Evolutionary conservation across 805 yeast species (phyloP).

Genomic region (Kluyveromyces wickerhamii): DNA sequence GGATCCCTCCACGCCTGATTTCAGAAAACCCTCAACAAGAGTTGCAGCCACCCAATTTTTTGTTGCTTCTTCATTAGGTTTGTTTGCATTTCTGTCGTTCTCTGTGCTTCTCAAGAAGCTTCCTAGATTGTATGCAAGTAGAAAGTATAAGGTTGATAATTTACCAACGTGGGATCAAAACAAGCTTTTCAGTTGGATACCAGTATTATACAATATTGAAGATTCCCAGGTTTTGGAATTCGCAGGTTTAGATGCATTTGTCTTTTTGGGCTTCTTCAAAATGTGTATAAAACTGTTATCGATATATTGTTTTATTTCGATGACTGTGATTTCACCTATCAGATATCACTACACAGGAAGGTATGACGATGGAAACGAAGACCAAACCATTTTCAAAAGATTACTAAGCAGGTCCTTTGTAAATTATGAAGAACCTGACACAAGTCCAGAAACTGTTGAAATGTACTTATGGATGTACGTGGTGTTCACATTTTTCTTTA

Average conservation of each 20-base stretch:
- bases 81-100: constrained; percentile 58
- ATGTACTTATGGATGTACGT: constrained; percentile 77
- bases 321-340: constrained; percentile 74
- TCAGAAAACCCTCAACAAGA: constrained; percentile 35
- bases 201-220: constrained; percentile 50
- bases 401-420: constrained; percentile 9
- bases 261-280: constrained; percentile 81
- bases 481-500: constrained; percentile 78
- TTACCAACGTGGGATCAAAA: constrained; percentile 31
- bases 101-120: constrained; percentile 62
- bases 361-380: constrained; percentile 52
- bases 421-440: constrained; percentile 22
- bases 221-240: constrained; percentile 76
- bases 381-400: constrained; percentile 2
- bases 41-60: constrained; percentile 72
- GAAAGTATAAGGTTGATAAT: constrained; percentile 35
- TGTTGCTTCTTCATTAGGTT: constrained; percentile 62
- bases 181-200: constrained; percentile 76
- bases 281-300: constrained; percentile 70
- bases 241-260: constrained; percentile 93
- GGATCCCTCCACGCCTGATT: constrained; percentile 18
- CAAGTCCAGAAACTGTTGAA: constrained; percentile 37
- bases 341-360: constrained; percentile 76
- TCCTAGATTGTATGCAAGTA: constrained; percentile 80
- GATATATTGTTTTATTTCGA: constrained; percentile 60